Evolutionary conservation across 495 filamentous ascomycete genomes (phyloP), one percentile per base, ranked within the genome.

Genomic region (Penicillium atrosanguineum): DNA sequence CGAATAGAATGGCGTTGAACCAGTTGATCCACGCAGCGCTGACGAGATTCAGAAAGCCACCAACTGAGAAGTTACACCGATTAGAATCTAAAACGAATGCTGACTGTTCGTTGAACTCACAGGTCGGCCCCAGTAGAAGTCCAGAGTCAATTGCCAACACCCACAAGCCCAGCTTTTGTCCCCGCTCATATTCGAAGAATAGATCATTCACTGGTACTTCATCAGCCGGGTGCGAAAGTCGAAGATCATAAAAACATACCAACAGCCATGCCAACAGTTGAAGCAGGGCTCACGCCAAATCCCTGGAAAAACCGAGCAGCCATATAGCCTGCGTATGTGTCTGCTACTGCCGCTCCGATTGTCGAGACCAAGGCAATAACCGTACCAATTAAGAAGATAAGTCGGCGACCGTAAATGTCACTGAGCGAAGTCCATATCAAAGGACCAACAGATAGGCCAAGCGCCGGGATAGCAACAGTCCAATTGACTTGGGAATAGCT

Each of bases 161-260:
- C 83, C 83, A 87, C 29, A 86, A 50, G 1, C 83, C 82, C n/a
- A 86, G 63, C 59, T 84, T 85, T 52, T 80, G 73, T 1, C 82
- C 83, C 9, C 81, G 74, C 60, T 86, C 75, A 44, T 84, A 74
- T 58, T 84, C 80, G 50, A 83, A 86, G 55, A 84, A 87, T 1
- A 84, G 55, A 59, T 77, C 73, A 34, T 66, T 71, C 0, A 76
- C 68, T 73, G 25, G 8, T 14, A 37, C 3, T 6, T 7, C 6
- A 1, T 55, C 31, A 42, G 25, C 34, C 8, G 20, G 20, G 34
- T 9, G 38, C 31, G 23, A 26, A 42, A 9, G 14, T 8, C 7
- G n/a, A 18, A 4, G 20, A 34, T 38, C 15, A 6, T 18, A 0
- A 1, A 48, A 12, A 49, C 63, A n/a, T 57, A 83, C 76, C 65